phyloP scores from a whole-genome alignment of 2,329 filamentous ascomycete species.

The Calonectria honghensis region DNA sequence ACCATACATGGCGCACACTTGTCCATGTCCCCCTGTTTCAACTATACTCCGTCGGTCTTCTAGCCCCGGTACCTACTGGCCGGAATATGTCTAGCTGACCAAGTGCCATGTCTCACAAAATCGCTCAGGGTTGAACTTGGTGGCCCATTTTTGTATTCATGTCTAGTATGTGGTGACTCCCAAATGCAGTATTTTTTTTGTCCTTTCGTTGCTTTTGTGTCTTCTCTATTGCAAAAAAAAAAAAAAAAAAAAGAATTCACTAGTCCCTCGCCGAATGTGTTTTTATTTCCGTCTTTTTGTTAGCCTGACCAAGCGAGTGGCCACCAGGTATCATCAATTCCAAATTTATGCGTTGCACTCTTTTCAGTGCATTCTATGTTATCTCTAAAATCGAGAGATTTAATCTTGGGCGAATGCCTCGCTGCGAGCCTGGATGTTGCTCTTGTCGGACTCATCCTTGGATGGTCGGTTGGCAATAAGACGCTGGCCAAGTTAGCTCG shows the following conservation, averaged over 20 bases:
- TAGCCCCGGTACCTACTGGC: background rate
- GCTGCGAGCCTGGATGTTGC: conserved; percentile 62
- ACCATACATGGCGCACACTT: conserved; percentile 1
- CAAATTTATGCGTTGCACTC: background rate
- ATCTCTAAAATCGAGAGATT: background rate
- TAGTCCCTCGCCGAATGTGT: background rate
- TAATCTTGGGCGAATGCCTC: conserved; percentile 65
- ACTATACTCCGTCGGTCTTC: background rate
- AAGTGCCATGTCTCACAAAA: conserved; percentile 7
- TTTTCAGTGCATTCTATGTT: conserved; percentile 1
- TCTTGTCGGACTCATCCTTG: conserved; percentile 60
- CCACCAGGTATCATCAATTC: conserved; percentile 36
- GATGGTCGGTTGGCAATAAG: conserved; percentile 70
- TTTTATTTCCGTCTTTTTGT: conserved; percentile 27
- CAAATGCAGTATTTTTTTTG: conserved; percentile 13
- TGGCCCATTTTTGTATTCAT: conserved; percentile 25
- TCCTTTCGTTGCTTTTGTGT: conserved; percentile 12
- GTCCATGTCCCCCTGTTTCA: conserved; percentile 9
- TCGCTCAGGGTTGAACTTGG: background rate
- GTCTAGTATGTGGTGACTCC: conserved; percentile 34
- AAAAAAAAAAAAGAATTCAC: conserved; percentile 1
- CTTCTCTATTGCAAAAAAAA: conserved; percentile 21
- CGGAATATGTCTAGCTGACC: conserved; percentile 1
- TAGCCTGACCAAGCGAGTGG: conserved; percentile 17
- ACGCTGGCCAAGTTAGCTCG: conserved; percentile 63